A percentile compares a stretch with the other conserved stretches of the same genome.
phyloP scores from a whole-genome alignment of 306 rosid genomes.

The Luffa acutangula region DNA sequence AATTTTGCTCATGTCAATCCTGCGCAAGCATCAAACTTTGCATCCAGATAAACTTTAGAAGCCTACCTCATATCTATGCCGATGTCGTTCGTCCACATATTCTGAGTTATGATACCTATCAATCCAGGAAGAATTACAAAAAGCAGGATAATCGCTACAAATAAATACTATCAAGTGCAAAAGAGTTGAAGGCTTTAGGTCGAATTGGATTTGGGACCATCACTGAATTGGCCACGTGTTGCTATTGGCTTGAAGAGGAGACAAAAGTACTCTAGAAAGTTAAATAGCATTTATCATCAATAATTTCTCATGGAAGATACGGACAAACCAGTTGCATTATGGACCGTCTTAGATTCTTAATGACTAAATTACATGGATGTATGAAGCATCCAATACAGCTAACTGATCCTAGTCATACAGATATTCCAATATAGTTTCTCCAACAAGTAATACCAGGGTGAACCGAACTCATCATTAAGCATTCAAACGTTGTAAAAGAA shows the following conservation, averaged over 20 bases:
- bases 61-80: slow-evolving; percentile 93
- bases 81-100: slow-evolving; percentile 88
- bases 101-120: slow-evolving; percentile 66
- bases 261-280: background rate
- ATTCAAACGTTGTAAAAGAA: slow-evolving; percentile 1
- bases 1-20: background rate
- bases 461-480: background rate
- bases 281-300: background rate
- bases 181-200: background rate
- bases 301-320: background rate
- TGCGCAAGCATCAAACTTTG: background rate
- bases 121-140: slow-evolving; percentile 12
- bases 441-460: background rate
- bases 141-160: background rate
- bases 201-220: background rate
- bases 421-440: background rate
- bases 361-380: background rate
- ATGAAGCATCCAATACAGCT: background rate
- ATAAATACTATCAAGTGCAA: background rate
- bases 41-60: slow-evolving; percentile 9
- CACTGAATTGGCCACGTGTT: background rate
- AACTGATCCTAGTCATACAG: background rate
- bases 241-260: background rate
- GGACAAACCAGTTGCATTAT: background rate
- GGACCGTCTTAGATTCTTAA: background rate